Evolutionary conservation across 495 filamentous ascomycete genomes (phyloP), one percentile per base, ranked within the genome.

Genomic region (Penicillium bovifimosum): DNA sequence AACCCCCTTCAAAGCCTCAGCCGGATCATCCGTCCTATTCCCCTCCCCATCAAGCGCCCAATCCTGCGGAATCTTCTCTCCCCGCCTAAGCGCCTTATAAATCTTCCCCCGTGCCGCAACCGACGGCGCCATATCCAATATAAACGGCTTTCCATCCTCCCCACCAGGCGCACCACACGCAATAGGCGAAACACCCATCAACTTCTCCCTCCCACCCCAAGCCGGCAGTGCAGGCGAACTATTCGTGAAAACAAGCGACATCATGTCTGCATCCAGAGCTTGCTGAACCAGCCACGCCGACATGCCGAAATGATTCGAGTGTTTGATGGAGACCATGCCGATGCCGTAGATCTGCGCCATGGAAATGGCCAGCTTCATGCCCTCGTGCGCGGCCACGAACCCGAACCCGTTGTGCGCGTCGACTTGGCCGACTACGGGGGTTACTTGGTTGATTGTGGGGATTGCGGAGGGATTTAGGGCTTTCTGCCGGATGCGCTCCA

Each of bases 261-360:
- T 83, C 84, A 89, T 86, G 11, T 76, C 80, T 5, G 77, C 80
- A 42, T 88, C 82, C 39, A 87, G 56, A 8, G 87, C 87, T 65
- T 88, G 84, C 64, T 85, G 80, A 32, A 88, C 86, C 7, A 90
- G 50, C 86, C 86, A 90, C 0, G 86, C 86, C 0, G 78, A 79
- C 86, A 90, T 90, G 48, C 87, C 87, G 57, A 88, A 89, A 65
- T 91, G 87, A 63, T 91, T 91, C 50, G 79, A 84, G 67, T 84
- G 83, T 64, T 84, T 86, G 58, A 90, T 75, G 41, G 76, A 78
- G 6, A 82, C 86, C 76, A 91, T 78, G 9, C 86, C 87, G 52
- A 91, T 84, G 16, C 87, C 87, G 54, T 77, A 84, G 13, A 71
- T 74, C 32, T 70, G 62, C 0, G 87, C 86, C 78, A 86, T 85